phyloP scores from a whole-genome alignment of 345 rosid genomes.

The Limnanthes douglasii region DNA sequence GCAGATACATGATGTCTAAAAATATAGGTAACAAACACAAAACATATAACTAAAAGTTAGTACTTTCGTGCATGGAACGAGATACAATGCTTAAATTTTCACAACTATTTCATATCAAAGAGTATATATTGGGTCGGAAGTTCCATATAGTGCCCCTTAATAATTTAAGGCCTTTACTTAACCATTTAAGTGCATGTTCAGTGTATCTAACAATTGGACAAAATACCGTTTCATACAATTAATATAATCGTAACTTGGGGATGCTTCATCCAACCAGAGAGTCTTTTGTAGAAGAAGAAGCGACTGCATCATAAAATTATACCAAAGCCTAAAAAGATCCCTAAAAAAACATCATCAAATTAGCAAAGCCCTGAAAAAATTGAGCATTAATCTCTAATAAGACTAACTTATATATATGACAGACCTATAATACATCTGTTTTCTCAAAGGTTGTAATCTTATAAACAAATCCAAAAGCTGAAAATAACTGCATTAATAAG shows the following conservation, averaged over 20 bases:
- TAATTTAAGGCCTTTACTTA: too few relatives aligned
- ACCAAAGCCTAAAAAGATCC: slow-evolving; percentile 51
- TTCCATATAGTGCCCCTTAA: too few relatives aligned
- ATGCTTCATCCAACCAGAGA: slow-evolving; percentile 74
- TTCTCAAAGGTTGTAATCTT: slow-evolving; percentile 81
- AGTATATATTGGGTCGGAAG: too few relatives aligned
- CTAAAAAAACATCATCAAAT: slow-evolving; percentile 1
- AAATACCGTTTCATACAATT: too few relatives aligned
- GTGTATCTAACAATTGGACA: not conserved
- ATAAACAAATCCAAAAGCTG: slow-evolving; percentile 76
- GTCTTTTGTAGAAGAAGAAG: slow-evolving; percentile 62
- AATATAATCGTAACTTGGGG: slow-evolving; percentile 61
- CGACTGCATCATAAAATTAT: slow-evolving; percentile 64
- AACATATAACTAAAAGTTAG: too few relatives aligned
- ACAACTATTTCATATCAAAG: too few relatives aligned
- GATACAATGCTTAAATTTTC: too few relatives aligned
- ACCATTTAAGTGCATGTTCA: too few relatives aligned
- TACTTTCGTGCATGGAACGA: too few relatives aligned
- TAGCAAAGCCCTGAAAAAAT: slow-evolving; percentile 1
- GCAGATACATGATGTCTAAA: too few relatives aligned
- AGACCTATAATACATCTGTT: slow-evolving; percentile 72
- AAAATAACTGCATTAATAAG: slow-evolving; percentile 50
- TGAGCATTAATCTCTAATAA: not conserved
- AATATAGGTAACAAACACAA: too few relatives aligned
- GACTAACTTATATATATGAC: not conserved